Evolutionary conservation across 345 rosid species (phyloP).

Genomic region (Geranium brycei): DNA sequence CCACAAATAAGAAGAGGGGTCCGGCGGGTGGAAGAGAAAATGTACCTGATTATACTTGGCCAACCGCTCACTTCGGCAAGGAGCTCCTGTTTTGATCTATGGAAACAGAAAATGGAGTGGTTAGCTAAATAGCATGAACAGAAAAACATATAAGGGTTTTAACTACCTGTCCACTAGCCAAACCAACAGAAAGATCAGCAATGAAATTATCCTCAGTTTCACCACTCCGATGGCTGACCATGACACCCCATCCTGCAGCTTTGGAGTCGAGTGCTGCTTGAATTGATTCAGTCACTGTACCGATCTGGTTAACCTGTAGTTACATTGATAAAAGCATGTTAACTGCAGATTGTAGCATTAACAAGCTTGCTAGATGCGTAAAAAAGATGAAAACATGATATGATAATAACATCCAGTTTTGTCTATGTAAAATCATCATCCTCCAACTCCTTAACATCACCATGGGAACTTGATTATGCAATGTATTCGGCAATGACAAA

Average conservation of each 20-base stretch:
- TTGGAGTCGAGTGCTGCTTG: conserved; percentile 92
- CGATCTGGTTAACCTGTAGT: conserved; percentile 91
- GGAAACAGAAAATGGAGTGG: neutral
- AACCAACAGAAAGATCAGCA: conserved; percentile 91
- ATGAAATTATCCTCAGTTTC: conserved; percentile 97
- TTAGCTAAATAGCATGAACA: no score
- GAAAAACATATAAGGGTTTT: no score
- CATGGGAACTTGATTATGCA: no score
- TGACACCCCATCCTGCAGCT: conserved; percentile 99
- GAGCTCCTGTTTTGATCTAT: conserved; percentile 99
- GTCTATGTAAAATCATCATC: no score
- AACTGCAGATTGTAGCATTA: no score
- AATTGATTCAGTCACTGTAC: conserved; percentile 88
- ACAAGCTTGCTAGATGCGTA: no score
- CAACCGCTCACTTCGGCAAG: conserved; percentile 87
- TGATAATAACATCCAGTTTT: no score
- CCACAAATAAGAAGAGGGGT: neutral
- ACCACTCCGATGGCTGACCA: conserved; percentile 97
- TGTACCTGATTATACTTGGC: conserved; percentile 98
- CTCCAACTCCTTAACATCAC: no score
- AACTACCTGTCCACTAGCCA: conserved; percentile 91
- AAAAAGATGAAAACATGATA: no score
- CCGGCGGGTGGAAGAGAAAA: neutral
- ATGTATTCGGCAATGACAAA: no score
- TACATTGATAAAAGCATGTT: neutral